Percentiles rank a stretch among this genome's conserved stretches.
Evolutionary conservation across 2,329 filamentous ascomycete species (phyloP).

Genomic region (Myriosclerotinia duriaeana): DNA sequence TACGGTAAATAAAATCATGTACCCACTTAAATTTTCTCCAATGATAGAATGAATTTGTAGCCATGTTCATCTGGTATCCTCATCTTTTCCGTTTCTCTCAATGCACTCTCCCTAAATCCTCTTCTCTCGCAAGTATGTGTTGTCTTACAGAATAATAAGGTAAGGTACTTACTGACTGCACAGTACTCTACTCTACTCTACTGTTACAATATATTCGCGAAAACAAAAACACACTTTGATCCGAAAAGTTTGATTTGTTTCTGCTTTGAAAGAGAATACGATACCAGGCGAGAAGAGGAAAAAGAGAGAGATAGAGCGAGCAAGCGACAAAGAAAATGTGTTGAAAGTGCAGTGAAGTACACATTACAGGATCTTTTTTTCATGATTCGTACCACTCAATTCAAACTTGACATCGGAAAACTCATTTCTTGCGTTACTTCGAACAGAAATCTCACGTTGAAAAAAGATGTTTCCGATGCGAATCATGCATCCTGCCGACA

Average conservation of each 20-base stretch:
- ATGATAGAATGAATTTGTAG: not conserved
- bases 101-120: slow-evolving; percentile 12
- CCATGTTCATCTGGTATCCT: slow-evolving; percentile 16
- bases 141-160: not conserved
- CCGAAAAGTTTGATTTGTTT: slow-evolving; percentile 5
- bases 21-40: no score
- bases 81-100: slow-evolving; percentile 5
- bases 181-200: not conserved
- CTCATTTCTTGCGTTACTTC: slow-evolving; percentile 17
- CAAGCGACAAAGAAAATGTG: slow-evolving; percentile 18
- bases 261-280: not conserved
- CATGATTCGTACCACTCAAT: slow-evolving; percentile 9
- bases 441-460: slow-evolving; percentile 24
- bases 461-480: slow-evolving; percentile 26
- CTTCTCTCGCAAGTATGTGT: slow-evolving; percentile 1
- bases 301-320: not conserved
- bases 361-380: slow-evolving; percentile 5
- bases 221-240: slow-evolving; percentile 1
- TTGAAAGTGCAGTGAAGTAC: not conserved
- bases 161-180: not conserved
- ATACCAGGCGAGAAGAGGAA: not conserved
- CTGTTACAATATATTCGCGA: slow-evolving; percentile 9
- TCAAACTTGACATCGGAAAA: slow-evolving; percentile 23
- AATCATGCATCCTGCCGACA: slow-evolving; percentile 31
- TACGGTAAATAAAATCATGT: no score